These are phyloP conservation scores for Helminthosporium solani DNA, from an alignment of 2,329 filamentous ascomycete species.

Conservation along the genomic window DNA sequence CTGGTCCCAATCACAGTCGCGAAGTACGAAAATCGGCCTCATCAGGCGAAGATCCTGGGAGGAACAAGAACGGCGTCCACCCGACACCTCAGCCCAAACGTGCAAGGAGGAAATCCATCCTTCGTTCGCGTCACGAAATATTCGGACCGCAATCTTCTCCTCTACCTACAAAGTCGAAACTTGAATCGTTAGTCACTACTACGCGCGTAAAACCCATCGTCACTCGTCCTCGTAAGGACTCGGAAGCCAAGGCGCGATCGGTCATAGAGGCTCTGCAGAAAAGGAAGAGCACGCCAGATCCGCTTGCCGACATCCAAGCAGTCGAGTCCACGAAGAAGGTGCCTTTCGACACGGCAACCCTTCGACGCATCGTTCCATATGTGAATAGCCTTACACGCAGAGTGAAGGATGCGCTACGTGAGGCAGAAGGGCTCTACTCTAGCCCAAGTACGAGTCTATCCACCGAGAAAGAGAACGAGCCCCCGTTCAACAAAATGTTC, in stretches of 20 bases:
- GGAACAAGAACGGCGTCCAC: slow-evolving; percentile 9
- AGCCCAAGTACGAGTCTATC: slow-evolving; percentile 43
- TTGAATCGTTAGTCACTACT: slow-evolving; percentile 29
- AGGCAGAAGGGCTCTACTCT: slow-evolving; percentile 50
- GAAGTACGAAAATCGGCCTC: slow-evolving; percentile 31
- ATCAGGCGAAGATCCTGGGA: slow-evolving; percentile 30
- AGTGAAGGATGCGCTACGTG: slow-evolving; percentile 50
- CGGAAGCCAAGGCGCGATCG: slow-evolving; percentile 60
- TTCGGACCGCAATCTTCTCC: slow-evolving; percentile 39
- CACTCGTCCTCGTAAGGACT: slow-evolving; percentile 55
- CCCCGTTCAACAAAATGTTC: slow-evolving; percentile 39
- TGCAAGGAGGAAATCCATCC: slow-evolving; percentile 36
- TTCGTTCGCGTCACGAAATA: slow-evolving; percentile 39
- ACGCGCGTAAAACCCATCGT: slow-evolving; percentile 27
- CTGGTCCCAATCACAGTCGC: slow-evolving; percentile 34
- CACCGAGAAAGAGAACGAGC: slow-evolving; percentile 32
- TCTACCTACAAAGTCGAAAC: slow-evolving; percentile 24
- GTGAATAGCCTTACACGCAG: slow-evolving; percentile 50
- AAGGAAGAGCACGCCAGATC: slow-evolving; percentile 41
- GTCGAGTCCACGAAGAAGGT: slow-evolving; percentile 54
- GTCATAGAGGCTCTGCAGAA: slow-evolving; percentile 63
- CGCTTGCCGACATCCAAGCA: slow-evolving; percentile 22
- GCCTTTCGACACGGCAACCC: slow-evolving; percentile 66
- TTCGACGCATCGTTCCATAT: slow-evolving; percentile 61
- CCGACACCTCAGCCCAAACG: slow-evolving; percentile 19